Conservation (phyloP, 1,284 basidiomycete species). For the Phellinidium pouzarii region DNA sequence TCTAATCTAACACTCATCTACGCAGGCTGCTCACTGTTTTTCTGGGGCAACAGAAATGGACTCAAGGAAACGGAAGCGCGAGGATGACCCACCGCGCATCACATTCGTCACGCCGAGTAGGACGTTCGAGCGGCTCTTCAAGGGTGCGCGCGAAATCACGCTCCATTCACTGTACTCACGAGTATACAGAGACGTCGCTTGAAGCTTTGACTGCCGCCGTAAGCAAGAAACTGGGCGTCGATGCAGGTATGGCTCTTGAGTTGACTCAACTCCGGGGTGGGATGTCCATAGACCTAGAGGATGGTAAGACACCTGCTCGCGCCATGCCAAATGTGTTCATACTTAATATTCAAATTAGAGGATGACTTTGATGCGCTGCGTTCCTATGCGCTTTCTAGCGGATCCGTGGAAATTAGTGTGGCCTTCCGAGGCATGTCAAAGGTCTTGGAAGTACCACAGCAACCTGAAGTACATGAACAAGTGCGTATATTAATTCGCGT, state of each 20-base stretch:
- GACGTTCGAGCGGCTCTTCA: conserved; percentile 59
- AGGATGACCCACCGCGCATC: conserved; percentile 39
- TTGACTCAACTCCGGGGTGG: conserved; percentile 54
- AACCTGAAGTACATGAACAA: conserved; percentile 5
- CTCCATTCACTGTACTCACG: not conserved
- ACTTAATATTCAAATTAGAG: conserved; percentile 34
- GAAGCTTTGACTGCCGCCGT: conserved; percentile 49
- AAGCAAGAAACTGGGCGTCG: conserved; percentile 51
- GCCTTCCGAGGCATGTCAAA: conserved; percentile 20
- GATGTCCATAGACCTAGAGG: conserved; percentile 56
- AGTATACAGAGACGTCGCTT: conserved; percentile 47
- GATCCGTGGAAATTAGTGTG: conserved; percentile 36
- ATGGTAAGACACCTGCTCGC: conserved; percentile 40
- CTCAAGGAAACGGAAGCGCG: conserved; percentile 38
- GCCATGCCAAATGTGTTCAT: not conserved
- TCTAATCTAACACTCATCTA: not conserved
- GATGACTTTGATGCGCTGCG: conserved; percentile 72
- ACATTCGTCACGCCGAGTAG: conserved; percentile 45
- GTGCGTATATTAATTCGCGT: not conserved
- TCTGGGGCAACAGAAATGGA: conserved; percentile 30
- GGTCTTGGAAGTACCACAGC: not conserved
- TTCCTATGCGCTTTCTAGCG: conserved; percentile 33
- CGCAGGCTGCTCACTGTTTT: not conserved
- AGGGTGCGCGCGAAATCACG: conserved; percentile 36
- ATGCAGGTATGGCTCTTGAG: conserved; percentile 33